phyloP scores from a whole-genome alignment of 257 asterid genomes.

The Solanum piurae region DNA sequence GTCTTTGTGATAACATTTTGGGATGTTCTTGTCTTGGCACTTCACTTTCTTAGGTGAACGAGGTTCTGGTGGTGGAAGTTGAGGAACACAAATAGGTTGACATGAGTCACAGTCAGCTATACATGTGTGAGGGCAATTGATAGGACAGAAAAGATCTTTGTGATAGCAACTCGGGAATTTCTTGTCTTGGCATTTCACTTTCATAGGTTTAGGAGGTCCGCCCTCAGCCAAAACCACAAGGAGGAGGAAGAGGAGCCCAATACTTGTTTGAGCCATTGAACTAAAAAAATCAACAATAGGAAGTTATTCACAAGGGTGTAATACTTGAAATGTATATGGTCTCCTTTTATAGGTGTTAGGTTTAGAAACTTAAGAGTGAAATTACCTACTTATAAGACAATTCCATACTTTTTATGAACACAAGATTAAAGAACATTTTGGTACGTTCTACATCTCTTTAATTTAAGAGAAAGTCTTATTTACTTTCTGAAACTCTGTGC shows the following conservation, averaged over 20 bases:
- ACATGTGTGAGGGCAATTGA: conserved; percentile 32
- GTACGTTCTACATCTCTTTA: neutral
- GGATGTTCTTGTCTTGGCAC: conserved; percentile 6
- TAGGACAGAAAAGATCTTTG: conserved; percentile 34
- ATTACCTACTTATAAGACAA: neutral
- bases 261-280: neutral
- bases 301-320: neutral
- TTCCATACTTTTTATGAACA: neutral
- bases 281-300: neutral
- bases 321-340: neutral
- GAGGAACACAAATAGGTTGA: conserved; percentile 24
- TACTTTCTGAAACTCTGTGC: accelerated
- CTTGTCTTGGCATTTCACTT: conserved; percentile 42
- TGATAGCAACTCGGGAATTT: conserved; percentile 24
- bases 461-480: neutral
- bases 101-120: conserved; percentile 37
- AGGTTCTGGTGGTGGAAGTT: conserved; percentile 8
- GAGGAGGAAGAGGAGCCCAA: conserved; percentile 15
- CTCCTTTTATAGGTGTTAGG: neutral
- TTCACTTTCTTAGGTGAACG: conserved; percentile 13
- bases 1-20: conserved; percentile 15
- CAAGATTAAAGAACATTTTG: neutral
- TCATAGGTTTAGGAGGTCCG: conserved; percentile 23
- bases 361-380: neutral
- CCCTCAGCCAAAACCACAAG: conserved; percentile 21